These are phyloP conservation scores for Citeromyces hawaiiensis DNA, from an alignment of 1,139 yeast genomes.

Conservation along the genomic window DNA sequence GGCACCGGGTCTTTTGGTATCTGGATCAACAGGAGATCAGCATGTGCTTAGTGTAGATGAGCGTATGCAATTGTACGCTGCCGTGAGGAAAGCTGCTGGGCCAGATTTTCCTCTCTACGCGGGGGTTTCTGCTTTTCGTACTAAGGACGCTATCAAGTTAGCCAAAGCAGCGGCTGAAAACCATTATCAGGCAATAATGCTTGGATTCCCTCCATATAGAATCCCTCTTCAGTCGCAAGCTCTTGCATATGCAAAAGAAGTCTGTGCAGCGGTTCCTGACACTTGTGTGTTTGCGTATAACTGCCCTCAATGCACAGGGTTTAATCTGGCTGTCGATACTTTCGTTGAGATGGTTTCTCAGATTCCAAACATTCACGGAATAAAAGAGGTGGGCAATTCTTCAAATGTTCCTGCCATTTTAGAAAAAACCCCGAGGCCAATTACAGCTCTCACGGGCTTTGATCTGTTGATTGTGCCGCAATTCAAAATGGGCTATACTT, in stretches of 20 bases:
- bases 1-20: neutral
- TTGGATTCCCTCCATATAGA: neutral
- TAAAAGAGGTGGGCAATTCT: neutral
- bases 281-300: neutral
- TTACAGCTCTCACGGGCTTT: neutral
- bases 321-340: neutral
- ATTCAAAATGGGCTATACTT: neutral
- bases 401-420: neutral
- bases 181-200: neutral
- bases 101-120: neutral
- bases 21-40: neutral
- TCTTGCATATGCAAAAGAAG: neutral
- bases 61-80: neutral
- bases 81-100: neutral
- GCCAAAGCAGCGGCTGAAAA: neutral
- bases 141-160: neutral
- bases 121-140: neutral
- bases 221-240: conserved; percentile 1
- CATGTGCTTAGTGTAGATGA: neutral
- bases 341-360: neutral
- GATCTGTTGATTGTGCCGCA: neutral
- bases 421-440: neutral
- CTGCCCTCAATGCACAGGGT: neutral
- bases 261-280: neutral
- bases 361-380: neutral